Evolutionary conservation across 2,329 filamentous ascomycete genomes (phyloP).

Genomic region (Exophiala sp.): DNA sequence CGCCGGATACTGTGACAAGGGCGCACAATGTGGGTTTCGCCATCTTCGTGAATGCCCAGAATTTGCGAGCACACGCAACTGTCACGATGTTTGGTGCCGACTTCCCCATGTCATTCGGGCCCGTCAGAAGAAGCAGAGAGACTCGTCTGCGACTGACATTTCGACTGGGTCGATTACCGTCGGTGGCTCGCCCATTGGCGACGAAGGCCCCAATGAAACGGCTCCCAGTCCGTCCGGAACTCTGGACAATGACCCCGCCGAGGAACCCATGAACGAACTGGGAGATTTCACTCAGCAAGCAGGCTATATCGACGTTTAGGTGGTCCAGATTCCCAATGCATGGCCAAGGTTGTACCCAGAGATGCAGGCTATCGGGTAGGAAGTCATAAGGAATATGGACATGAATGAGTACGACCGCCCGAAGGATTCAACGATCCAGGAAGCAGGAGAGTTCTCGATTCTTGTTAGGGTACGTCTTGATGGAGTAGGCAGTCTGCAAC

Average conservation of each 20-base stretch:
- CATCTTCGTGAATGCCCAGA: conserved; percentile 93
- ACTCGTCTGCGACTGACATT: conserved; percentile 32
- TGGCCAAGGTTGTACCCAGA: not conserved
- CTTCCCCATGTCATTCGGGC: conserved; percentile 83
- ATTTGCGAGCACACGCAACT: conserved; percentile 84
- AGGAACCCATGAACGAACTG: conserved; percentile 29
- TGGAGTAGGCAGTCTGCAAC: not conserved
- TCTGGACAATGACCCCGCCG: conserved; percentile 30
- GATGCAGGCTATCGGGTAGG: not conserved
- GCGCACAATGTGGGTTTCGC: conserved; percentile 67
- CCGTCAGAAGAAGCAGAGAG: conserved; percentile 59
- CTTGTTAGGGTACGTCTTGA: not conserved
- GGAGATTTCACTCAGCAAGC: conserved; percentile 10
- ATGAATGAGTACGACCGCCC: too few relatives aligned
- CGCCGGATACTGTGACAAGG: conserved; percentile 83
- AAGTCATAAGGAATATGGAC: not conserved
- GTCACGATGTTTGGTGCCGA: conserved; percentile 74
- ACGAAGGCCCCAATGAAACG: conserved; percentile 28
- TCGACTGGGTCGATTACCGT: not conserved
- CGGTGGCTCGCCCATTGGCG: conserved; percentile 37
- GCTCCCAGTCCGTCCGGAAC: not conserved
- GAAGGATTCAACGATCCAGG: not conserved
- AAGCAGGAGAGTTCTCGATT: not conserved
- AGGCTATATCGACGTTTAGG: conserved; percentile 14
- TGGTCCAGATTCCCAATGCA: not conserved